These are phyloP conservation scores for Dendrobium chrysotoxum DNA, from an alignment of 106 monocot species.

Conservation along the genomic window DNA sequence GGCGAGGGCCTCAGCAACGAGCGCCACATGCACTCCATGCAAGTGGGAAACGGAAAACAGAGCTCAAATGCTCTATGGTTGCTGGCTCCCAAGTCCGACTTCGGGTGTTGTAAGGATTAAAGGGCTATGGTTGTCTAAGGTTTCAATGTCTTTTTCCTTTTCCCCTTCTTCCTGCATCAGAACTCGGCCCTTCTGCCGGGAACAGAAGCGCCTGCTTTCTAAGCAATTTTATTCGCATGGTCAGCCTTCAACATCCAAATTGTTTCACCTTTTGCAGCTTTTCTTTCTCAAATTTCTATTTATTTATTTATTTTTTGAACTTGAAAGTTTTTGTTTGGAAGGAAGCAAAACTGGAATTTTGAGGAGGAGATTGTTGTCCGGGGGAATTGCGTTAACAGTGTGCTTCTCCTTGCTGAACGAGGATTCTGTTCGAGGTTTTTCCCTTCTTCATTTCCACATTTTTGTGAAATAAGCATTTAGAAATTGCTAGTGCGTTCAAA, in stretches of 20 bases:
- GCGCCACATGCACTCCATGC: background rate
- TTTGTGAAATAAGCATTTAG: background rate
- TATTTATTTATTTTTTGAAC: background rate
- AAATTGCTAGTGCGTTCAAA: too few species aligned
- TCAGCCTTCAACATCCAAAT: background rate
- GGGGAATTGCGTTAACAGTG: constrained; percentile 36
- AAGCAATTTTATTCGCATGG: background rate
- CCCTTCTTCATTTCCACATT: background rate
- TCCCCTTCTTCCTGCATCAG: background rate
- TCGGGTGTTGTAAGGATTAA: background rate
- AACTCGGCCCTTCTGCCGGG: background rate
- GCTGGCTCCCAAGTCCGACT: background rate
- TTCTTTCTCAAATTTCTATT: background rate
- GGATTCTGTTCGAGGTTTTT: constrained; percentile 47
- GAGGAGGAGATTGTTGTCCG: constrained; percentile 42
- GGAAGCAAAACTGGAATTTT: constrained; percentile 28
- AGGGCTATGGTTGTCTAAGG: background rate
- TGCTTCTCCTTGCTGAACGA: constrained; percentile 47
- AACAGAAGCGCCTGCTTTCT: background rate
- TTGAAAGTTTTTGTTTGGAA: background rate
- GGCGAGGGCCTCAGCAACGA: background rate
- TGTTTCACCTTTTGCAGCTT: background rate
- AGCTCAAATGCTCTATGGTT: background rate
- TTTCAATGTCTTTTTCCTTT: background rate
- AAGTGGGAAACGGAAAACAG: background rate